Evolutionary conservation across 2,329 filamentous ascomycete species (phyloP).

Genomic region (Paecilomyces dactylethromorphus): DNA sequence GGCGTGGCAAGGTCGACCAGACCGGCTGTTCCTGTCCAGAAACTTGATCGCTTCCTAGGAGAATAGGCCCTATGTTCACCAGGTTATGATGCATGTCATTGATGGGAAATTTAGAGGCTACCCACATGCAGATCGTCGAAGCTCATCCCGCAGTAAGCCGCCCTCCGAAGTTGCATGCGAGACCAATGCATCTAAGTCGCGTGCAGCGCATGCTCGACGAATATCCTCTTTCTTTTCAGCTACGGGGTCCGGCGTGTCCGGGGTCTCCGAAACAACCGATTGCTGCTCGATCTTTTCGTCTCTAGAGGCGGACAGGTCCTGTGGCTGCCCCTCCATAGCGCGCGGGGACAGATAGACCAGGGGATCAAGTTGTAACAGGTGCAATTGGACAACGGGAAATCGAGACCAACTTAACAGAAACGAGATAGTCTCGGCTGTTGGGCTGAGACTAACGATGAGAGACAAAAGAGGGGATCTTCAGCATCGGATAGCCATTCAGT

Average conservation of each 20-base stretch:
- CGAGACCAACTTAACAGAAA: background rate
- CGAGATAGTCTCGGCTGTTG: background rate
- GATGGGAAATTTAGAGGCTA: slow-evolving; percentile 15
- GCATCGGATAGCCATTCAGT: background rate
- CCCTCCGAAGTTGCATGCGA: slow-evolving; percentile 56
- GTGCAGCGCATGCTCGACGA: slow-evolving; percentile 53
- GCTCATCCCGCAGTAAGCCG: slow-evolving; percentile 60
- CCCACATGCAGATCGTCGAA: slow-evolving; percentile 74
- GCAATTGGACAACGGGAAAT: background rate
- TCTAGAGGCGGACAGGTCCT: background rate
- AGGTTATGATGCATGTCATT: slow-evolving; percentile 8
- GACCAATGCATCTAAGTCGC: slow-evolving; percentile 52
- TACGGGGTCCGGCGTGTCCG: slow-evolving; percentile 2
- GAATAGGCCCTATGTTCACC: slow-evolving; percentile 39
- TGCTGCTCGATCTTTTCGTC: background rate
- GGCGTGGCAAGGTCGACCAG: slow-evolving; percentile 63
- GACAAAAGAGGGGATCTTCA: background rate
- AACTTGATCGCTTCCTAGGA: slow-evolving; percentile 35
- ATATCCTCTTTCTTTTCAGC: slow-evolving; percentile 44
- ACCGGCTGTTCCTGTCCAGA: slow-evolving; percentile 12
- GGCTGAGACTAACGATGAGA: background rate
- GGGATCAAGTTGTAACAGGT: background rate
- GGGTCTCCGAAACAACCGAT: background rate
- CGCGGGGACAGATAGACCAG: background rate
- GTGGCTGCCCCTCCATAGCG: background rate